phyloP scores from a whole-genome alignment of 2,329 filamentous ascomycete species.

The Penicillium paneum region DNA sequence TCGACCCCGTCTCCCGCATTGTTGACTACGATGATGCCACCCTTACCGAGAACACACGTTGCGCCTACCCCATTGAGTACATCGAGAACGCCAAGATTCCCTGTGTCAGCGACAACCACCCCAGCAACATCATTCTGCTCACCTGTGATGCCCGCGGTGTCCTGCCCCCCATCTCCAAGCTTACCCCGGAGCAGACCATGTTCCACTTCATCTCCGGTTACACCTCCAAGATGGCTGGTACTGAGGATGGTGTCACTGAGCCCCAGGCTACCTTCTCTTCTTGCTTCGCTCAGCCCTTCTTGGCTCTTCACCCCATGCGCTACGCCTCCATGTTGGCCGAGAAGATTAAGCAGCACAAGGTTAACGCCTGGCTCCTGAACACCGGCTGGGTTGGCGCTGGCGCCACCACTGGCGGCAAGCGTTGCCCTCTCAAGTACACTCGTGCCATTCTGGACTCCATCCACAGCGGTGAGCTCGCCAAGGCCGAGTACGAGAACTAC shows the following conservation, averaged over 20 bases:
- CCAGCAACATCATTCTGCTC: constrained; percentile 95
- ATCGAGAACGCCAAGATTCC: constrained; percentile 99
- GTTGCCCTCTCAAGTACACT: constrained; percentile 97
- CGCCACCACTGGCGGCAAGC: constrained; percentile 86
- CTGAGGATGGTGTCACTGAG: constrained; percentile 93
- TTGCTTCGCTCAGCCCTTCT: constrained; percentile 98
- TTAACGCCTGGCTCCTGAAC: constrained; percentile 98
- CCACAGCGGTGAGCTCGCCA: constrained; percentile 92
- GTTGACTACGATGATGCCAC: constrained; percentile 96
- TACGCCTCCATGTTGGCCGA: constrained; percentile 98
- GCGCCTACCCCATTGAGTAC: constrained; percentile 98
- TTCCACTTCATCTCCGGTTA: constrained; percentile 99
- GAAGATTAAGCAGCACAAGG: constrained; percentile 93
- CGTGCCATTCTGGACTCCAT: constrained; percentile 97
- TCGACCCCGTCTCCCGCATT: constrained; percentile 80
- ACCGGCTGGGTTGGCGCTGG: constrained; percentile 95
- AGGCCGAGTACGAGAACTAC: constrained; percentile 91
- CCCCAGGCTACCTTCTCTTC: constrained; percentile 98
- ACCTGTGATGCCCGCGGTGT: constrained; percentile 98
- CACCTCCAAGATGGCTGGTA: constrained; percentile 99
- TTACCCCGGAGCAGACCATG: constrained; percentile 93
- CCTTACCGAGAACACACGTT: constrained; percentile 96
- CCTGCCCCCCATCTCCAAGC: constrained; percentile 95
- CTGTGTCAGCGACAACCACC: constrained; percentile 81
- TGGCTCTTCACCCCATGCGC: constrained; percentile 97